Evolutionary conservation across 352 stramenopile genomes (phyloP).

Genomic region (Phytophthora pluvialis): DNA sequence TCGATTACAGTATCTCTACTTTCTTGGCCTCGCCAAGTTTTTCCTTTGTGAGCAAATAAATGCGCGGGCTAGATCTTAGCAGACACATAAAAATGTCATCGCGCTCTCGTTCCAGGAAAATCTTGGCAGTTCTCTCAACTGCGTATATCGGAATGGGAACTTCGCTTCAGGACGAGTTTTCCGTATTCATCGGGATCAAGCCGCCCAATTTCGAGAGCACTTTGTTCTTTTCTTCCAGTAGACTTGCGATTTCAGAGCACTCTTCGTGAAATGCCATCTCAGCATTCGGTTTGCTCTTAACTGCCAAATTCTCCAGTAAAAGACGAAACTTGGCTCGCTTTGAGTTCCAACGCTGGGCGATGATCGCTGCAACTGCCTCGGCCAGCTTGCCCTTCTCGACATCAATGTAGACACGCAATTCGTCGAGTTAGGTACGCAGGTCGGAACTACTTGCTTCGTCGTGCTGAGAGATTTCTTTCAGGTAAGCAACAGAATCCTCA

Average conservation of each 20-base stretch:
- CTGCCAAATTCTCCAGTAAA: conserved; percentile 14
- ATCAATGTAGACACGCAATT: conserved; percentile 39
- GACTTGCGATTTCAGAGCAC: conserved; percentile 18
- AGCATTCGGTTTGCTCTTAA: conserved; percentile 16
- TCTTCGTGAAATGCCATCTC: conserved; percentile 27
- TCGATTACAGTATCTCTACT: neutral
- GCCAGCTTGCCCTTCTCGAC: conserved; percentile 33
- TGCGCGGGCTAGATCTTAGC: conserved; percentile 13
- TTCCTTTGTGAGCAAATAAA: conserved; percentile 23
- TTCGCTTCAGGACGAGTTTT: neutral
- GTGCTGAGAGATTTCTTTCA: conserved; percentile 29
- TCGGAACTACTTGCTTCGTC: conserved; percentile 26
- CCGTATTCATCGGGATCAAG: neutral
- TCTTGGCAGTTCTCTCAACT: conserved; percentile 10
- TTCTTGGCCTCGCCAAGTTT: conserved; percentile 1
- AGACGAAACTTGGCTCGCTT: conserved; percentile 4
- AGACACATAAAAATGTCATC: conserved; percentile 24
- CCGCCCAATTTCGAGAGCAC: conserved; percentile 9
- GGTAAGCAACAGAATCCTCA: conserved; percentile 27
- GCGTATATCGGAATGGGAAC: neutral
- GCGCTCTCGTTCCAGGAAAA: conserved; percentile 18
- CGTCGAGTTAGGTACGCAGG: conserved; percentile 38
- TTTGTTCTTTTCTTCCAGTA: conserved; percentile 17
- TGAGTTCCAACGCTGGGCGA: conserved; percentile 16
- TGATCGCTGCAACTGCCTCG: conserved; percentile 16